Base-by-base conservation (phyloP, 163 green algal genomes). In the Volvox carteri region DNA sequence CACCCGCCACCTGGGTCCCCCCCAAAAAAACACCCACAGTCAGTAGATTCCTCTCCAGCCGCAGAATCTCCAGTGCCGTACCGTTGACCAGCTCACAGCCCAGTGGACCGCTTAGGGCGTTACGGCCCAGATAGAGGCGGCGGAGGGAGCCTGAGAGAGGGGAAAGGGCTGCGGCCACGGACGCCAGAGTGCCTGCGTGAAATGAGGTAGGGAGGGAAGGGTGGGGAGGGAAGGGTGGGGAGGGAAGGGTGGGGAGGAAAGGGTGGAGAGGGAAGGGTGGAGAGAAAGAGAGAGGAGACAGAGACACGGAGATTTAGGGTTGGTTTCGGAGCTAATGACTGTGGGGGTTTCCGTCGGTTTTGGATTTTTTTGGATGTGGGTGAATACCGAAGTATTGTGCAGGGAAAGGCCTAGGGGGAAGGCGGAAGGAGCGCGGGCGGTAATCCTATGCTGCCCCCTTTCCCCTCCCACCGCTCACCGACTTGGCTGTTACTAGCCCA, bases 401-500 rank as follows among this genome's bases (percentile, higher is more conserved):
- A n/a, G n/a, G n/a, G n/a, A n/a, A n/a, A n/a, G n/a, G n/a, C n/a
- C n/a, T n/a, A n/a, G n/a, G n/a, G n/a, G n/a, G n/a, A n/a, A n/a
- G n/a, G n/a, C n/a, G n/a, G n/a, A n/a, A n/a, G n/a, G n/a, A n/a
- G n/a, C n/a, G n/a, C n/a, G n/a, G n/a, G n/a, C n/a, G n/a, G n/a
- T 58, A 58, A n/a, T 42, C 28, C 28, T n/a, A 7, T 33, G 30
- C 62, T 18, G n/a, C 68, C 35, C n/a, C 68, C 35, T 30, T 28
- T 14, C 68, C 68, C 28, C 68, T 52, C 46, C 28, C 46, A 11
- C n/a, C 41, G 25, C 81, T 87, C 33, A 87, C 81, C 81, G 46
- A 80, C 48, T 80, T 89, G 84, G 12, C 52, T 18, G 70, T 89
- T 89, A 68, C 37, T 28, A 37, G 68, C 75, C 68, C 68, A 89